These are phyloP conservation scores for Crithidia brevicula DNA, from an alignment of 208 protist species.

Conservation along the genomic window DNA sequence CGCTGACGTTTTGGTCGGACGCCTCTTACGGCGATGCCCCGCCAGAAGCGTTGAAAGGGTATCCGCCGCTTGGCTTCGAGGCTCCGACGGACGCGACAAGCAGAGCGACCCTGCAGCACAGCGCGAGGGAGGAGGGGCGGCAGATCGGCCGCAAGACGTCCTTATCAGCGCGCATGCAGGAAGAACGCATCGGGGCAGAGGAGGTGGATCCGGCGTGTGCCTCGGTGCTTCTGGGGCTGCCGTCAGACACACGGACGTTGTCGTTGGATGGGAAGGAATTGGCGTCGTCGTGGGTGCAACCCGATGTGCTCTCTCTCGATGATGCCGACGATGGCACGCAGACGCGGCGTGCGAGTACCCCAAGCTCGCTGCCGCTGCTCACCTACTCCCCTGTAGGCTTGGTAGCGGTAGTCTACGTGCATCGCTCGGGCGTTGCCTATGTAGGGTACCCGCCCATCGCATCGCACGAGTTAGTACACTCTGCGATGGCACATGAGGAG, in stretches of 20 bases:
- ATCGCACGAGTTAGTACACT: too few species aligned
- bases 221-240: constrained; percentile 2
- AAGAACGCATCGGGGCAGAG: background rate
- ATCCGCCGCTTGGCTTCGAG: constrained; percentile 39
- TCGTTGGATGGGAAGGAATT: background rate
- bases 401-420: constrained; percentile 69
- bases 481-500: too few species aligned
- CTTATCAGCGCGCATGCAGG: background rate
- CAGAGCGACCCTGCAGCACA: too few species aligned
- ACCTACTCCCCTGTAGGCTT: constrained; percentile 49
- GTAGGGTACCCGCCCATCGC: constrained; percentile 40
- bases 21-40: constrained; percentile 37
- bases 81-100: background rate
- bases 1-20: constrained; percentile 66
- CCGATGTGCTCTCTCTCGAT: background rate
- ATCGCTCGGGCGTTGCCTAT: constrained; percentile 60
- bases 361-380: background rate
- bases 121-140: too few species aligned
- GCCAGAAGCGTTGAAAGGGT: constrained; percentile 8
- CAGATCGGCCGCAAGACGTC: constrained; percentile 5
- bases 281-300: constrained; percentile 5
- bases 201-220: background rate
- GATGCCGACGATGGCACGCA: too few species aligned
- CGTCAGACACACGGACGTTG: background rate
- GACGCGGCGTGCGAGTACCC: too few species aligned